Percentiles rank a stretch among this genome's conserved stretches.
Conservation (phyloP, 2,329 filamentous ascomycete species). For the Malbranchea zuffiana region DNA sequence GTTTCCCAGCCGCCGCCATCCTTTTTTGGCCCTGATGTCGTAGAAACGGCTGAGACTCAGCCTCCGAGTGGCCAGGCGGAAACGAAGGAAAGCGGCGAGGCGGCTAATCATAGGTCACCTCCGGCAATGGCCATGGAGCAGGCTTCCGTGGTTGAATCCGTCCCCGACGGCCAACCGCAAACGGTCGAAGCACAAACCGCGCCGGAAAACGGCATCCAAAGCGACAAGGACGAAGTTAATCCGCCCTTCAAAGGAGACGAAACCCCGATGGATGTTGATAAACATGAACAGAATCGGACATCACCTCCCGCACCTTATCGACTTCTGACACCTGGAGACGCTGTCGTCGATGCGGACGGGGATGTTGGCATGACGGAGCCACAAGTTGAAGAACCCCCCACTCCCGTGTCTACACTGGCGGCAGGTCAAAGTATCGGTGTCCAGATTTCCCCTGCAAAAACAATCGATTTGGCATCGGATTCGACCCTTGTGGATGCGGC, state of each 20-base stretch:
- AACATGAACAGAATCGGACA: conserved; percentile 23
- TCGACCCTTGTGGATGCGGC: conserved; percentile 34
- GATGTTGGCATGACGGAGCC: conserved; percentile 32
- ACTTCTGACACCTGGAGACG: conserved; percentile 16
- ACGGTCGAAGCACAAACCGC: too few species aligned
- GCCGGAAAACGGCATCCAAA: conserved; percentile 19
- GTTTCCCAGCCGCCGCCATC: conserved; percentile 27
- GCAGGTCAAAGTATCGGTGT: conserved; percentile 38
- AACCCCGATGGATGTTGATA: conserved; percentile 33
- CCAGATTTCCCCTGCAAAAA: conserved; percentile 40
- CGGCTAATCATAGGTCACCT: too few species aligned
- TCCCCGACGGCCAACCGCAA: too few species aligned
- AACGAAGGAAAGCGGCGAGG: too few species aligned
- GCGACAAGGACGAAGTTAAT: conserved; percentile 24
- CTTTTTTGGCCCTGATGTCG: conserved; percentile 38
- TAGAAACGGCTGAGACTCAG: too few species aligned
- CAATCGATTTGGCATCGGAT: conserved; percentile 36
- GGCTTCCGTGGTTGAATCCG: too few species aligned
- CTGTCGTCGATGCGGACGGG: conserved; percentile 32
- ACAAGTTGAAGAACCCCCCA: conserved; percentile 24
- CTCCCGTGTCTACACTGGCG: conserved; percentile 31
- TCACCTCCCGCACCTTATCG: conserved; percentile 11
- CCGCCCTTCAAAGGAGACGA: conserved; percentile 25
- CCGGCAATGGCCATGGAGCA: too few species aligned
- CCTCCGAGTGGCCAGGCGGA: too few species aligned